phyloP scores from a whole-genome alignment of 2,329 filamentous ascomycete species.

The Aaosphaeria pasadenensis region DNA sequence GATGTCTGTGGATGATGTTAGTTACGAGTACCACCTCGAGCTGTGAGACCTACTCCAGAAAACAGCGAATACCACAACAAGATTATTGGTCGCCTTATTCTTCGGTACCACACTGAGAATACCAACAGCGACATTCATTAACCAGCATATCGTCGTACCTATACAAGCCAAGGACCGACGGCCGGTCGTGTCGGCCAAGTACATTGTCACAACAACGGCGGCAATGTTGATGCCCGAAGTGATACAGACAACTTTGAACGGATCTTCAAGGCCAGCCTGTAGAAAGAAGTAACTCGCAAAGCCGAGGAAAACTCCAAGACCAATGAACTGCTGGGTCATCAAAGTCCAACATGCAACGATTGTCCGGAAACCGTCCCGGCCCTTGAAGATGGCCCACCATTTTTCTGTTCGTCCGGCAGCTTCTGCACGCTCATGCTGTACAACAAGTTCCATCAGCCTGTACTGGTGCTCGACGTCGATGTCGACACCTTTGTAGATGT shows the following conservation, averaged over 20 bases:
- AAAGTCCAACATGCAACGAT: conserved; percentile 41
- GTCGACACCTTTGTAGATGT: conserved; percentile 21
- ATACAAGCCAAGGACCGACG: not conserved
- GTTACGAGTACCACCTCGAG: not conserved
- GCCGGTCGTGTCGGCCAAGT: not conserved
- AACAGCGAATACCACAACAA: conserved; percentile 3
- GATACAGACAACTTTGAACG: conserved; percentile 5
- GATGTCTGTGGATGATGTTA: conserved; percentile 3
- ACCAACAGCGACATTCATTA: not conserved
- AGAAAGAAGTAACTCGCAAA: conserved; percentile 40
- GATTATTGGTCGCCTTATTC: conserved; percentile 1
- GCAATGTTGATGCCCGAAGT: conserved; percentile 4
- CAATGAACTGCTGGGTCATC: conserved; percentile 41
- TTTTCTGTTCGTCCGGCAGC: conserved; percentile 16
- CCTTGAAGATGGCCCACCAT: conserved; percentile 35
- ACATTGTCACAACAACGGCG: not conserved
- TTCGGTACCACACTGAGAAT: conserved; percentile 1
- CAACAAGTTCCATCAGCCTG: not conserved
- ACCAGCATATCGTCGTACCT: not conserved
- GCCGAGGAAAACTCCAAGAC: conserved; percentile 39
- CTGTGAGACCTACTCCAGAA: conserved; percentile 3
- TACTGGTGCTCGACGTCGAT: not conserved
- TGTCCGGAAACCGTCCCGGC: conserved; percentile 37
- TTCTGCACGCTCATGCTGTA: conserved; percentile 25
- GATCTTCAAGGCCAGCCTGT: conserved; percentile 6